Base-by-base conservation (phyloP, 2,329 filamentous ascomycete genomes). In the Arthrobotrys megalospora region DNA sequence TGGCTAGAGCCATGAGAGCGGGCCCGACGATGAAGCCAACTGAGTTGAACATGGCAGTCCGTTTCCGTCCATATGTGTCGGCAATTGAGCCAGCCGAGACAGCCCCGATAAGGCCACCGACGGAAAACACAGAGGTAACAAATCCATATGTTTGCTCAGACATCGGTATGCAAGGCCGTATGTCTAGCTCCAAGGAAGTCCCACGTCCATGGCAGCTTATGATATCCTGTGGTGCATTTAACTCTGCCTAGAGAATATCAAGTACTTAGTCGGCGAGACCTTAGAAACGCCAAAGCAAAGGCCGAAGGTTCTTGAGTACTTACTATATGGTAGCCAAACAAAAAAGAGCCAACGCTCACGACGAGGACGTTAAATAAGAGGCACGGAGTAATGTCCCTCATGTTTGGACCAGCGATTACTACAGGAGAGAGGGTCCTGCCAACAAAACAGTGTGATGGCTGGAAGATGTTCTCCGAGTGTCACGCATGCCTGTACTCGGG, bases 251-350 rank as follows among this genome's bases (percentile, higher is more conserved):
- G n/a, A 41, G 32, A 24, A 14, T 38, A 16, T 5, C 19, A 24
- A 10, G 34, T 36, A 16, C 14, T 52, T 38, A 38, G 45, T n/a
- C 8, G 24, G 36, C 7, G 67, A 52, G 28, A 62, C n/a, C 66
- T 34, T 16, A 10, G 52, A 58, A 58, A n/a, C 32, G 1, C 0
- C 1, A 43, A n/a, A 41, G 28, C n/a, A n/a, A 34, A n/a, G 48
- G 24, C 24, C 5, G 24, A 28, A 21, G 28, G 52, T n/a, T n/a
- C n/a, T n/a, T n/a, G n/a, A n/a, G n/a, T 34, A 82, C 86, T 83
- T 88, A 96, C 94, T 83, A 98, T 85, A 85, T 98, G 95, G 85
- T 93, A 97, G 80, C 96, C 96, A 83, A 97, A 99, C 82, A 97
- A 93, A 52, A 98, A 88, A 1, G 96, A 93, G 0, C 95, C 96